A percentile compares a stretch with the other conserved stretches of the same genome.
Conservation (phyloP, 768 basidiomycete species). For the Amanita pallidorosea region DNA sequence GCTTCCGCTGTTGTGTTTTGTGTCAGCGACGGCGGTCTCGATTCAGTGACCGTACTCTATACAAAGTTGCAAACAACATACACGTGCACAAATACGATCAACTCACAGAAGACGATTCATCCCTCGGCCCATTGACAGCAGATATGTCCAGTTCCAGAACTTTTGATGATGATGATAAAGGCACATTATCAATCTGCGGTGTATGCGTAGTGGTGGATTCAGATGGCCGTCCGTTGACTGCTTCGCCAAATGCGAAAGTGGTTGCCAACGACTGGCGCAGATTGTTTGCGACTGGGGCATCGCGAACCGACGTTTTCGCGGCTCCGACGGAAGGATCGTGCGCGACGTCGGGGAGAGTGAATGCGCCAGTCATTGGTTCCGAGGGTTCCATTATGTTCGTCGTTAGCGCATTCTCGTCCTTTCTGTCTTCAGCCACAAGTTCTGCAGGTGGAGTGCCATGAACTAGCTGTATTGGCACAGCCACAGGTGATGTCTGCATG, state of each 20-base stretch:
- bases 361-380: no score
- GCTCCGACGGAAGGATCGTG: not conserved
- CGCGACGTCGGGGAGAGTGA: no score
- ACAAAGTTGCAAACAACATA: not conserved
- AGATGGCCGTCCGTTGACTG: no score
- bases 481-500: conserved; percentile 1
- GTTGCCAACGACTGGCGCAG: no score
- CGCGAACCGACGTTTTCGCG: not conserved
- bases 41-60: not conserved
- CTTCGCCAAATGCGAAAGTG: not conserved
- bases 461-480: not conserved
- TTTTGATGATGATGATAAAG: not conserved
- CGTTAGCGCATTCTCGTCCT: not conserved
- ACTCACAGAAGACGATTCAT: not conserved
- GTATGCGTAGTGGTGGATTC: not conserved
- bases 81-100: not conserved
- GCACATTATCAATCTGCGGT: not conserved
- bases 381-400: not conserved
- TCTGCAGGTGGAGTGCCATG: not conserved
- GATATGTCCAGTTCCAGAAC: not conserved
- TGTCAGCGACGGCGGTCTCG: not conserved
- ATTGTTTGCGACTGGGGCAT: not conserved
- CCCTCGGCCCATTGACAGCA: no score
- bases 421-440: not conserved
- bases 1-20: conserved; percentile 1